Evolutionary conservation across 257 asterid species (phyloP), one percentile per base, ranked within the genome.

Genomic region (Solanum chmielewskii): DNA sequence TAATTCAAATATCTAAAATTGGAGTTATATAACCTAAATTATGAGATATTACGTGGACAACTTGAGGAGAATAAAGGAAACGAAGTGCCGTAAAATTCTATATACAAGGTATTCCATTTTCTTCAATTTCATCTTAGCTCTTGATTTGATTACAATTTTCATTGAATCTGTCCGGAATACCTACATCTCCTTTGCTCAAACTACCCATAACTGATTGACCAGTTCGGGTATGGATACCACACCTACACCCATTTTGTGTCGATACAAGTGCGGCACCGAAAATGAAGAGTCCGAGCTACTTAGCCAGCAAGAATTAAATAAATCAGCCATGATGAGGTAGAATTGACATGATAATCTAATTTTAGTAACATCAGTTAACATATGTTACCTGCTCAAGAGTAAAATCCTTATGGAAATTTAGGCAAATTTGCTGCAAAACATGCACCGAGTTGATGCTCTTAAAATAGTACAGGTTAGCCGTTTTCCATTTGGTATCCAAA

Each of bases 391-490:
- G 97, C 86, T 88, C 91, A 64, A 92, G 94, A 91, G 93, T 91
- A 75, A 96, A 92, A 92, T 96, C 98, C 90, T 95, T 97, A 68
- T 95, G 96, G 89, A 95, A 95, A 87, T 90, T 92, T 73, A 83
- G 90, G 90, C 94, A 91, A 85, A 92, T 91, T 88, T 93, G 90
- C 93, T 92, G 94, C 93, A 97, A 90, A 76, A 47, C 86, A 90
- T 93, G 90, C 89, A 89, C 85, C 11, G 99, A 92, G 64, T 94
- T 91, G 84, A 97, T 91, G 93, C 98, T 92, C 93, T 92, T 97
- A 94, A 95, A 97, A 91, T 97, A 97, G 93, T 88, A 94, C 84
- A 88, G 89, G 76, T 96, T 96, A 68, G 97, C 97, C 29, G 85
- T 74, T 87, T 86, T 92, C 99, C 99, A 97, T 70, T 88, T 86